Evolutionary conservation across 202 grass and related monocot species (phyloP).

Genomic region (Carex arenaria): DNA sequence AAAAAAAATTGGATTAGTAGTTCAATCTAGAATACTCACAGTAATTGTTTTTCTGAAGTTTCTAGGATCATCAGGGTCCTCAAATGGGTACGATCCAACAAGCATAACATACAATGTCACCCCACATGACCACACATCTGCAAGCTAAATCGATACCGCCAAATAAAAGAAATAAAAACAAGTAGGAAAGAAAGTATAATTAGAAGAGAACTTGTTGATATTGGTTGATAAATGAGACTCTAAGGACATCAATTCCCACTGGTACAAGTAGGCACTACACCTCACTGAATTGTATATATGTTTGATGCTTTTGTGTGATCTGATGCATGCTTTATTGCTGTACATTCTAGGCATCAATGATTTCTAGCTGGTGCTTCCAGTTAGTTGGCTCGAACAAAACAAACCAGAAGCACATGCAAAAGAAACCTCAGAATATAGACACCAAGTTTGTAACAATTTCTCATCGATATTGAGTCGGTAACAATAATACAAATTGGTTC

Average conservation of each 20-base stretch:
- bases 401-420: too few species aligned
- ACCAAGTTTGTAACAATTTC: neutral
- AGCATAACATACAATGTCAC: slow-evolving; percentile 80
- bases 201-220: neutral
- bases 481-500: neutral
- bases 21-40: slow-evolving; percentile 23
- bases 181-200: neutral
- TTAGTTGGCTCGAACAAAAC: neutral
- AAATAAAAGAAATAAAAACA: neutral
- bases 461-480: neutral
- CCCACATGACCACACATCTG: slow-evolving; percentile 72
- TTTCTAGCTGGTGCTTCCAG: neutral
- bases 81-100: slow-evolving; percentile 65
- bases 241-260: neutral
- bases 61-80: slow-evolving; percentile 48
- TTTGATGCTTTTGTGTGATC: neutral
- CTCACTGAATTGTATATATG: neutral
- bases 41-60: slow-evolving; percentile 59
- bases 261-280: neutral
- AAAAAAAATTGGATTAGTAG: neutral
- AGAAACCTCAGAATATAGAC: neutral
- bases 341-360: neutral
- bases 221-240: neutral
- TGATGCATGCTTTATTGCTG: neutral
- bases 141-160: slow-evolving; percentile 38